phyloP scores from a whole-genome alignment of 2,329 filamentous ascomycete genomes.

The Hortaea werneckii region DNA sequence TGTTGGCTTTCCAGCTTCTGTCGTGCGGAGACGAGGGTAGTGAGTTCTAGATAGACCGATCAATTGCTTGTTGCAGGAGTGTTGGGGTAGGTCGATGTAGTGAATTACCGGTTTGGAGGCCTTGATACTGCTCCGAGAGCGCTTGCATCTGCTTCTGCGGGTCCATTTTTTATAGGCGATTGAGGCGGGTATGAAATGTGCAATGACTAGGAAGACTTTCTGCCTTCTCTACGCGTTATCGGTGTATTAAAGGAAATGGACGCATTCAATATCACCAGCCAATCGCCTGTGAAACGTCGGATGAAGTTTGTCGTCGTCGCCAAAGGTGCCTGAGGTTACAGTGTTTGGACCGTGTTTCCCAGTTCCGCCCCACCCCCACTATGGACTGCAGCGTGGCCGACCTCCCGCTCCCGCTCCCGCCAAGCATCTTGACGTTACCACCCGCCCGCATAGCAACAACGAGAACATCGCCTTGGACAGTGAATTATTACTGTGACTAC shows the following conservation, averaged over 20 bases:
- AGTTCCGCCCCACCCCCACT: no score
- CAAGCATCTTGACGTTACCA: background rate
- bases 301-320: background rate
- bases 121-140: slow-evolving; percentile 79
- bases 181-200: background rate
- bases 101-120: slow-evolving; percentile 65
- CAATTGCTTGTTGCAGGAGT: background rate
- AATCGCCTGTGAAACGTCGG: background rate
- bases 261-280: background rate
- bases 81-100: slow-evolving; percentile 1
- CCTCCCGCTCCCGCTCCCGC: background rate
- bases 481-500: background rate
- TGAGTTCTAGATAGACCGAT: slow-evolving; percentile 53
- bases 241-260: background rate
- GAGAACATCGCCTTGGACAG: background rate
- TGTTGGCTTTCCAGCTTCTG: slow-evolving; percentile 91
- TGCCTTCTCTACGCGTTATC: no score
- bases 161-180: slow-evolving; percentile 25
- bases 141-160: slow-evolving; percentile 67
- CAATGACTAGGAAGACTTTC: background rate
- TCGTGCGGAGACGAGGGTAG: slow-evolving; percentile 62
- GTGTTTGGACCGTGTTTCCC: no score
- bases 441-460: background rate
- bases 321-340: background rate
- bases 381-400: no score